Evolutionary conservation across 2,329 filamentous ascomycete species (phyloP).

Genomic region (Epichloe amarillans): DNA sequence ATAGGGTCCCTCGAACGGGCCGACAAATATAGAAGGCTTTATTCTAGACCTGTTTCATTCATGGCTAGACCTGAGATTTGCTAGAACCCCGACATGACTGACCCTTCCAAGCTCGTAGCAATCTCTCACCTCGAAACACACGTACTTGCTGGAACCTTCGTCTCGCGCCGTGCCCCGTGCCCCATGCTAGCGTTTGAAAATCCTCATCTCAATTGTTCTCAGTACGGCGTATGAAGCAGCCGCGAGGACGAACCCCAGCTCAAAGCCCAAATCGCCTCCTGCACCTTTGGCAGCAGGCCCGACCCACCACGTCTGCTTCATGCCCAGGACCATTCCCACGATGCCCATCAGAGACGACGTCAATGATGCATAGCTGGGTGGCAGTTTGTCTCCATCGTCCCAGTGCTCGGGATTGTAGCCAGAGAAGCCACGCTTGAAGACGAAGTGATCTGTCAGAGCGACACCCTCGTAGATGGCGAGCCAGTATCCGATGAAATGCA

Average conservation of each 20-base stretch:
- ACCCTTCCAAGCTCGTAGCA: too few relatives aligned
- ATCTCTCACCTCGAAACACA: too few relatives aligned
- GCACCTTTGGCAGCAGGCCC: slow-evolving; percentile 48
- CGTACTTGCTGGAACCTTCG: too few relatives aligned
- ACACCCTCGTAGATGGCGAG: slow-evolving; percentile 60
- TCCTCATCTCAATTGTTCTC: slow-evolving; percentile 25
- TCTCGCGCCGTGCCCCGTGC: too few relatives aligned
- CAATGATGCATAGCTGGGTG: slow-evolving; percentile 49
- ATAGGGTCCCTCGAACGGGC: too few relatives aligned
- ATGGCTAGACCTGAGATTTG: too few relatives aligned
- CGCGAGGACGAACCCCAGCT: slow-evolving; percentile 39
- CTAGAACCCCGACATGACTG: too few relatives aligned
- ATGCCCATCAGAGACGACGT: slow-evolving; percentile 51
- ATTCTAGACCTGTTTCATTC: too few relatives aligned
- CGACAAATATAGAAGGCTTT: too few relatives aligned
- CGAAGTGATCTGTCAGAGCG: slow-evolving; percentile 50
- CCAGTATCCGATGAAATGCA: slow-evolving; percentile 60
- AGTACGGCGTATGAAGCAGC: slow-evolving; percentile 32
- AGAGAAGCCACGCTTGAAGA: slow-evolving; percentile 48
- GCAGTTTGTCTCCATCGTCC: slow-evolving; percentile 42
- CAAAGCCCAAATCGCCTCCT: slow-evolving; percentile 43
- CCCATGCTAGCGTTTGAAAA: too few relatives aligned
- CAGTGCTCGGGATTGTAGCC: slow-evolving; percentile 49
- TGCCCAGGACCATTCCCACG: slow-evolving; percentile 53
- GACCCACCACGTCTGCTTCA: slow-evolving; percentile 56